Conservation (phyloP, 371 early-diverging fungal genomes). For the Rhizopus microsporus region DNA sequence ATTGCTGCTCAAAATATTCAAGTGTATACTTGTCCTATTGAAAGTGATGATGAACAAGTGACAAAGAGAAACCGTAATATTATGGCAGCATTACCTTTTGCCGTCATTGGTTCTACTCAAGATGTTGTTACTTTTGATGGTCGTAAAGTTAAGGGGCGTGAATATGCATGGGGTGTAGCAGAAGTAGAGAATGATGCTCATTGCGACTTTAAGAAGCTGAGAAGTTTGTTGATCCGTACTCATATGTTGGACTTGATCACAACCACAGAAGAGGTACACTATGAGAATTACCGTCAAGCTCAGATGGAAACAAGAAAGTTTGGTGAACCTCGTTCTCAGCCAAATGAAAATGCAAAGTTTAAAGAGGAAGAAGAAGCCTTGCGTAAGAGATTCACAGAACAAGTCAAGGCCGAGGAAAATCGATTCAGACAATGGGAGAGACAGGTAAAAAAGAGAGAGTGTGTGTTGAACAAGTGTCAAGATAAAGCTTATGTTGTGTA, state of each 20-base stretch:
- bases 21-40: conserved; percentile 77
- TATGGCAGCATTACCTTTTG: conserved; percentile 92
- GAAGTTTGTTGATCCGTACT: conserved; percentile 89
- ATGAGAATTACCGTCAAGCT: conserved; percentile 84
- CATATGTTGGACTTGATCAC: conserved; percentile 94
- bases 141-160: conserved; percentile 81
- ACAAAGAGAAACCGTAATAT: conserved; percentile 81
- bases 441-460: conserved; percentile 62
- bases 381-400: conserved; percentile 91
- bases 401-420: conserved; percentile 91
- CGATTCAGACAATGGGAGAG: conserved; percentile 97
- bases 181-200: conserved; percentile 91
- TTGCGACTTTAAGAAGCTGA: conserved; percentile 93
- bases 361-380: conserved; percentile 94
- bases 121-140: conserved; percentile 81
- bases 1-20: conserved; percentile 79
- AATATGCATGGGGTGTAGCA: conserved; percentile 95
- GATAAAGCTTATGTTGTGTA: not conserved
- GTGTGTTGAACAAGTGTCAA: not conserved
- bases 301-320: conserved; percentile 85
- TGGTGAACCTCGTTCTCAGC: conserved; percentile 76
- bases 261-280: conserved; percentile 90
- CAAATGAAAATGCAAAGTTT: conserved; percentile 86
- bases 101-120: conserved; percentile 90
- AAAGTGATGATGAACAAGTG: conserved; percentile 85